A percentile compares a stretch with the other conserved stretches of the same genome.
These are phyloP conservation scores for Alternaria triticimaculans DNA, from an alignment of 2,329 filamentous ascomycete genomes.

Conservation along the genomic window DNA sequence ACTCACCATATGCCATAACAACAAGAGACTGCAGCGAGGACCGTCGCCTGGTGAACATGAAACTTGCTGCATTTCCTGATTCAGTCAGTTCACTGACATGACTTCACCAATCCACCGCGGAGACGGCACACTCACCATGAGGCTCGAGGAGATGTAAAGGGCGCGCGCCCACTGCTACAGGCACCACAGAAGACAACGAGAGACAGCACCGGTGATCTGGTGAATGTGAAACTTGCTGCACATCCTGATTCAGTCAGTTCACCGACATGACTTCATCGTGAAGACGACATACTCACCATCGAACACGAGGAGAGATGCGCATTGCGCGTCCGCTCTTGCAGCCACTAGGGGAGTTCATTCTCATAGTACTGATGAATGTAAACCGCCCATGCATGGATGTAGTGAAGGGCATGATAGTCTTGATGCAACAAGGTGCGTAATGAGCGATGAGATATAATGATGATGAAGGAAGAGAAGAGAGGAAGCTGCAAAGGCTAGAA, in stretches of 20 bases:
- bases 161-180: not conserved
- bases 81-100: not conserved
- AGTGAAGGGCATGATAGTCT: not conserved
- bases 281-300: not conserved
- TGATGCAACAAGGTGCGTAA: rapidly evolving
- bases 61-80: not conserved
- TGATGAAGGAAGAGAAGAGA: not conserved
- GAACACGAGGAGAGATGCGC: too few species aligned
- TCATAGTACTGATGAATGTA: not conserved
- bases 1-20: not conserved
- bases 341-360: not conserved
- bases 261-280: not conserved
- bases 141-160: not conserved
- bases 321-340: too few species aligned
- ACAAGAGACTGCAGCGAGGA: not conserved
- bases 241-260: not conserved
- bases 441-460: not conserved
- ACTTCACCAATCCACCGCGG: not conserved
- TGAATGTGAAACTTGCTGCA: not conserved
- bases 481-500: not conserved
- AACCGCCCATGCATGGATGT: not conserved
- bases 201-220: not conserved
- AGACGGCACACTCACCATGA: not conserved
- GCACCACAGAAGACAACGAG: not conserved
- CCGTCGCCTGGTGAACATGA: not conserved